These are phyloP conservation scores for Leccinum boreale DNA, from an alignment of 768 basidiomycete species.

Conservation along the genomic window DNA sequence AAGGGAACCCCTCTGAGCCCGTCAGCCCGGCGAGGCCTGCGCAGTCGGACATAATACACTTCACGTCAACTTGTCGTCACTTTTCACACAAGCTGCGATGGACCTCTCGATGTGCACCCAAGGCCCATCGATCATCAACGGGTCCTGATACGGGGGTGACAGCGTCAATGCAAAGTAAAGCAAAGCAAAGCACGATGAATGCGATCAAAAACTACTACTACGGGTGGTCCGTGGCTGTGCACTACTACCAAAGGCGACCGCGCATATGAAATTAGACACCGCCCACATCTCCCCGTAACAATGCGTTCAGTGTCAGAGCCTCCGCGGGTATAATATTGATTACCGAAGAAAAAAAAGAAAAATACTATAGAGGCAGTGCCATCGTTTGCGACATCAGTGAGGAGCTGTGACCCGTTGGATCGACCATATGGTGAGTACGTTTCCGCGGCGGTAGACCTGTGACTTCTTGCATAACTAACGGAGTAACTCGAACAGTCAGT, in stretches of 20 bases:
- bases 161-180: conserved; percentile 16
- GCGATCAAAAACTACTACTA: neutral
- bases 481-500: conserved; percentile 5
- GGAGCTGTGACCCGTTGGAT: conserved; percentile 47
- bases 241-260: conserved; percentile 10
- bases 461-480: conserved; percentile 43
- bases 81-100: conserved; percentile 20
- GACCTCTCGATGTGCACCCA: conserved; percentile 1
- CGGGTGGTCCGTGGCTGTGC: conserved; percentile 4
- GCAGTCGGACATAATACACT: neutral
- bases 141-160: conserved; percentile 23
- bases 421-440: conserved; percentile 64
- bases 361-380: conserved; percentile 48
- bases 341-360: conserved; percentile 17
- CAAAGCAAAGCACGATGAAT: conserved; percentile 13
- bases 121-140: conserved; percentile 16
- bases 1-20: neutral
- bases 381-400: conserved; percentile 56
- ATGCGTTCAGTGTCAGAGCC: conserved; percentile 16
- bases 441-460: conserved; percentile 54
- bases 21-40: conserved; percentile 5
- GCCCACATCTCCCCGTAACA: conserved; percentile 12
- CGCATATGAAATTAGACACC: conserved; percentile 15
- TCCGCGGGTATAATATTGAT: conserved; percentile 14
- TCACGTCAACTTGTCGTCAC: conserved; percentile 16